These are phyloP conservation scores for Babesia bovis DNA, from an alignment of 169 alveolate genomes.

Conservation along the genomic window DNA sequence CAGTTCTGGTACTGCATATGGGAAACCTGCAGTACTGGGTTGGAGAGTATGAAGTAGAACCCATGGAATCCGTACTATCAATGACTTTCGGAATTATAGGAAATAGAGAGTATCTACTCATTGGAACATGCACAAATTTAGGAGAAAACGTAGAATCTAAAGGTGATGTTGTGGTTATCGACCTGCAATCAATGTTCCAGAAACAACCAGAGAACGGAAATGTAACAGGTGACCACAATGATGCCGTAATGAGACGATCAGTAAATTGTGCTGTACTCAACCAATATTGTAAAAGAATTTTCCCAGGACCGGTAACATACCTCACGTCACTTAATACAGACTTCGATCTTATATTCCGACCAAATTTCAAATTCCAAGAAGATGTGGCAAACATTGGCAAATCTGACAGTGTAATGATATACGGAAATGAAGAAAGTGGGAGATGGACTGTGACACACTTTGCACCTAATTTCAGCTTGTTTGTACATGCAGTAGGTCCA, in stretches of 20 bases:
- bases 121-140: slow-evolving; percentile 58
- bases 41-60: slow-evolving; percentile 42
- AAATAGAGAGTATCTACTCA: slow-evolving; percentile 42
- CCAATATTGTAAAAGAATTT: slow-evolving; percentile 42
- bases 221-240: not conserved
- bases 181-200: slow-evolving; percentile 25
- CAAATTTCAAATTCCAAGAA: slow-evolving; percentile 25
- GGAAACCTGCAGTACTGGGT: slow-evolving; percentile 31
- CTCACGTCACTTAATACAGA: slow-evolving; percentile 45
- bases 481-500: slow-evolving; percentile 65
- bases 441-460: slow-evolving; percentile 36
- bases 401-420: not conserved
- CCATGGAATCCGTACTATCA: slow-evolving; percentile 50
- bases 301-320: slow-evolving; percentile 58
- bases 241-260: not conserved
- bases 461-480: slow-evolving; percentile 31
- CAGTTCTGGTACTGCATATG: slow-evolving; percentile 42
- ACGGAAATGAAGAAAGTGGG: slow-evolving; percentile 23
- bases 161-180: slow-evolving; percentile 49
- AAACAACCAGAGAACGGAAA: not conserved
- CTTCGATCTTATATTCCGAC: slow-evolving; percentile 29
- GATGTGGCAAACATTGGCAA: slow-evolving; percentile 15
- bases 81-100: slow-evolving; percentile 58
- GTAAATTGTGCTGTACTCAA: slow-evolving; percentile 14
- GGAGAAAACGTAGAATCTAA: slow-evolving; percentile 64